A percentile compares a stretch with the other conserved stretches of the same genome.
phyloP scores from a whole-genome alignment of 2,329 filamentous ascomycete species.

The Botrytis squamosa region DNA sequence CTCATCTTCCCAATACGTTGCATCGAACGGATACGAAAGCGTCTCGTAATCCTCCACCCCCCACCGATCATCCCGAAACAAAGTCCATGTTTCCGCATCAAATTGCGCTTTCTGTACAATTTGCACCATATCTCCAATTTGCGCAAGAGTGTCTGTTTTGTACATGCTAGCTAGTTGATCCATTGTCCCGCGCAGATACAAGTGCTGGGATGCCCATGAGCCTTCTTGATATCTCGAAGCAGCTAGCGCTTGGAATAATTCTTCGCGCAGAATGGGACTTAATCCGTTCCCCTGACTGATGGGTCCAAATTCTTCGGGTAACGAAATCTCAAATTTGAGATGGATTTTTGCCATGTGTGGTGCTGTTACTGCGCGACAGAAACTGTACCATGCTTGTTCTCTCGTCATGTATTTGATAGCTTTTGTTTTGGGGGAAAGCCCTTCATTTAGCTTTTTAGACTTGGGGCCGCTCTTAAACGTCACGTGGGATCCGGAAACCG shows the following conservation, averaged over 20 bases:
- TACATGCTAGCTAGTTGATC: neutral
- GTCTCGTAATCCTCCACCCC: accelerated
- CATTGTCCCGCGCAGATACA: neutral
- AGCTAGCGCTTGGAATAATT: neutral
- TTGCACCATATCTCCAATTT: neutral
- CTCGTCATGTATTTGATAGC: neutral
- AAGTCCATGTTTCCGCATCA: neutral
- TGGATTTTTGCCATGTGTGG: neutral
- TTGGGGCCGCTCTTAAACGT: neutral
- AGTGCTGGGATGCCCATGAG: neutral
- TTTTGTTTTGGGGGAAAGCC: neutral
- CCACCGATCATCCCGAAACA: neutral
- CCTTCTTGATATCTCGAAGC: neutral
- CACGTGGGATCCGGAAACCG: neutral
- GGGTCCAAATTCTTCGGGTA: neutral
- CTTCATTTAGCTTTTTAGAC: accelerated
- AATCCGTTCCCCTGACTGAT: neutral
- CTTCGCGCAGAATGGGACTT: neutral
- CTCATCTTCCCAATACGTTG: neutral
- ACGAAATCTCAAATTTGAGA: neutral
- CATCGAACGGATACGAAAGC: neutral
- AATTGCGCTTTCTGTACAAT: neutral
- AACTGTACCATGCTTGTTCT: neutral
- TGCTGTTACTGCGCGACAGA: neutral
- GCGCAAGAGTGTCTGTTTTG: accelerated